Conservation (phyloP, 129 eudicot species). For the Deinandra increscens region DNA sequence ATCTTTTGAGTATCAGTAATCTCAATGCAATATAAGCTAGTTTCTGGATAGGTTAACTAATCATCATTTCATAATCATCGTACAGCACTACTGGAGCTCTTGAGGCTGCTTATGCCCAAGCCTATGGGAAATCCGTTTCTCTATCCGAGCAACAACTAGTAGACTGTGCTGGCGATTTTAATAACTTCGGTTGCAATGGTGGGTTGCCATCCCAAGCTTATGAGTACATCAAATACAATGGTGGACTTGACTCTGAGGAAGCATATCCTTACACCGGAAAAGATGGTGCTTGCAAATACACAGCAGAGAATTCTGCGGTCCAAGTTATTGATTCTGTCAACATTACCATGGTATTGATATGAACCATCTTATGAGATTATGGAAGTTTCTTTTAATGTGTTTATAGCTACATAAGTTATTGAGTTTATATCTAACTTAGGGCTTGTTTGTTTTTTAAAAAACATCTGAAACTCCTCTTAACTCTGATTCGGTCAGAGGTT, state of each 20-base stretch:
- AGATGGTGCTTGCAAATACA: slow-evolving; percentile 71
- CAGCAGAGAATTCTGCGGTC: slow-evolving; percentile 70
- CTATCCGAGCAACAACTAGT: slow-evolving; percentile 98
- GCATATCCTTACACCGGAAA: slow-evolving; percentile 87
- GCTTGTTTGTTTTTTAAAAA: too few species aligned
- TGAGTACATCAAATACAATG: slow-evolving; percentile 85
- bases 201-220: slow-evolving; percentile 97
- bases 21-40: not conserved
- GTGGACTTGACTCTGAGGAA: slow-evolving; percentile 94
- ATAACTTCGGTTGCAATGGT: slow-evolving; percentile 85
- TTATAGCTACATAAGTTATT: not conserved
- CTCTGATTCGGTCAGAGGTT: too few species aligned
- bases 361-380: not conserved
- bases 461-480: too few species aligned
- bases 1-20: not conserved
- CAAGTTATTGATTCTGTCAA: slow-evolving; percentile 71
- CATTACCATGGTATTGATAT: slow-evolving; percentile 62
- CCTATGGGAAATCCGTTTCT: slow-evolving; percentile 73
- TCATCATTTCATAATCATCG: not conserved
- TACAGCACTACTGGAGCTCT: slow-evolving; percentile 92
- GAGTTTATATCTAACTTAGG: too few species aligned
- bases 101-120: slow-evolving; percentile 98
- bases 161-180: slow-evolving; percentile 87
- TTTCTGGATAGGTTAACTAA: not conserved
- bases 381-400: not conserved